phyloP scores from a whole-genome alignment of 2,329 filamentous ascomycete genomes.

The Pleurostoma richardsiae region DNA sequence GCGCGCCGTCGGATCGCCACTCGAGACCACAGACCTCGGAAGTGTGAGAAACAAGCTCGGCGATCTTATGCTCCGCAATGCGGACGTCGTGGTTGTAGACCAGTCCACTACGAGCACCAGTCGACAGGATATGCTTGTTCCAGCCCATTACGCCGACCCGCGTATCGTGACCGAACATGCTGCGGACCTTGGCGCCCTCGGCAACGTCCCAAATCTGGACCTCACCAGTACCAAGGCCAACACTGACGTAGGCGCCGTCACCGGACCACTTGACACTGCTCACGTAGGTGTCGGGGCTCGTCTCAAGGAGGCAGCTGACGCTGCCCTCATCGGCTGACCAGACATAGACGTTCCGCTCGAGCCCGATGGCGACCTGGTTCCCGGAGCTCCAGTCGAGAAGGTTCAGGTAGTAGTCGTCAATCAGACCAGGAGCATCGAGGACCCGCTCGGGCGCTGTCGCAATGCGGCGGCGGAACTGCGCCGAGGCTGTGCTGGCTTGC shows the following conservation, averaged over 20 bases:
- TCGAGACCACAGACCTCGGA: conserved; percentile 97
- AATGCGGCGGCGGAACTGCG: conserved; percentile 86
- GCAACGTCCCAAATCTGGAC: conserved; percentile 99
- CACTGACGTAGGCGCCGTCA: conserved; percentile 92
- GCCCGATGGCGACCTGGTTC: conserved; percentile 96
- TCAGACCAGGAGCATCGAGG: conserved; percentile 88
- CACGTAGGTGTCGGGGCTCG: conserved; percentile 85
- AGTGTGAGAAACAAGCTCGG: conserved; percentile 93
- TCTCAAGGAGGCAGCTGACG: conserved; percentile 85
- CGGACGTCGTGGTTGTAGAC: conserved; percentile 99
- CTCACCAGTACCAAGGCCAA: conserved; percentile 90
- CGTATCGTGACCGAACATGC: conserved; percentile 96
- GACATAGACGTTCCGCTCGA: conserved; percentile 95
- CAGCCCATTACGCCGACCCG: conserved; percentile 98
- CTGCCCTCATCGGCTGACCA: conserved; percentile 95
- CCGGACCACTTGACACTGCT: conserved; percentile 99
- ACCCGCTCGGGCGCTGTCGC: conserved; percentile 94
- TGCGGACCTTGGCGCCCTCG: conserved; percentile 90
- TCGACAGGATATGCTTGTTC: conserved; percentile 97
- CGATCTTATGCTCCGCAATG: conserved; percentile 95
- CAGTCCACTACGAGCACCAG: conserved; percentile 87
- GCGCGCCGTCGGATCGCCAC: conserved; percentile 93
- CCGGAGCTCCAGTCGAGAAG: conserved; percentile 96
- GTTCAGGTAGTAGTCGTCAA: conserved; percentile 99
- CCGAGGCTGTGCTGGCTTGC: conserved; percentile 64